Base-by-base conservation (phyloP, 73 alveolate species). In the Halteria grandinella region DNA sequence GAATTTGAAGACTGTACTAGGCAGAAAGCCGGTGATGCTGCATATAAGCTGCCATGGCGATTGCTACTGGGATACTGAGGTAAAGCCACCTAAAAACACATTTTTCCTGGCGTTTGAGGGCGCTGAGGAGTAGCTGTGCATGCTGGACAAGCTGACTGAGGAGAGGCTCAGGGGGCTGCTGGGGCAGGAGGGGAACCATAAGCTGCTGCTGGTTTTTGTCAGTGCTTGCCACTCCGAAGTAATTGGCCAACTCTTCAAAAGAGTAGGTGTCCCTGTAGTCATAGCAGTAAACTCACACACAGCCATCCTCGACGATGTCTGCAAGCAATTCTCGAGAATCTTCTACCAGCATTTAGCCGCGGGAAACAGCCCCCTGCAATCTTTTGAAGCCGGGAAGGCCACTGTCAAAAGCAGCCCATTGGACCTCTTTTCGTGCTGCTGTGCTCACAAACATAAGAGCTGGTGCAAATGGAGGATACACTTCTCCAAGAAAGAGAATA, bases 41-140 rank as follows among this genome's bases (percentile, higher is more conserved):
- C 95, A 87, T 24, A 72, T 87, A n/a, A 82, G 91, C 58, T 81
- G 92, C 71, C 95, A 87, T 53, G 95, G 95, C 15, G 89, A 81
- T 69, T 87, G 63, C 50, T 85, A 82, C 41, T 5, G n/a, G n/a
- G n/a, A n/a, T n/a, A n/a, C n/a, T n/a, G n/a, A n/a, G n/a, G n/a
- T n/a, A n/a, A n/a, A n/a, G n/a, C n/a, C 31, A 12, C 37, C n/a
- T 7, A 28, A 29, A 12, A 51, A 76, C 14, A 23, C 53, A 20
- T 87, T 32, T 48, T 83, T 51, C 31, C 75, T 87, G 17, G 92
- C 95, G 5, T 82, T 87, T 75, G 95, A 87, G 63, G 39, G 47
- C 52, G 14, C 53, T 36, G 83, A 77, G 31, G 74, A 82, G 29
- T 58, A 49, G 18, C 15, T 77, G 0, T 89, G 91, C 18, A 41